Evolutionary conservation across 2,329 filamentous ascomycete species (phyloP).

Genomic region (Clonostachys byssicola): DNA sequence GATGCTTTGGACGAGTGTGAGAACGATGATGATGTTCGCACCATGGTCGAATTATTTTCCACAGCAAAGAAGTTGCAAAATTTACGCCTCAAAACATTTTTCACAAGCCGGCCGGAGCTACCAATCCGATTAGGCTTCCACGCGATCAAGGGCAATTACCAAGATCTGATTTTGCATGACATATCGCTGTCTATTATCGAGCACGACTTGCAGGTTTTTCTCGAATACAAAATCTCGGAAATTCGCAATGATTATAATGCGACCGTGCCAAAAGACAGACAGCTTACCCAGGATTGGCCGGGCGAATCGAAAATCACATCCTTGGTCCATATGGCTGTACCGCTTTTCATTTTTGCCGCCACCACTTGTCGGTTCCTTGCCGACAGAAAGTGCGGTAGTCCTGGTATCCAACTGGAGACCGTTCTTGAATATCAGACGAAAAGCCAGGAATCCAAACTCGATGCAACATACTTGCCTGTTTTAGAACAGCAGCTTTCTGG

Average conservation of each 20-base stretch:
- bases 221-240: constrained; percentile 17
- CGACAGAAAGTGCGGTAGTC: constrained; percentile 4
- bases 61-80: not conserved
- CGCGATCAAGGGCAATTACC: constrained; percentile 17
- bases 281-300: constrained; percentile 5
- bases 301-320: not conserved
- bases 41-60: constrained; percentile 2
- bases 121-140: constrained; percentile 25
- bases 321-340: constrained; percentile 16
- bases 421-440: constrained; percentile 9
- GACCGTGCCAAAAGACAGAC: not conserved
- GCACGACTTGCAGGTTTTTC: constrained; percentile 24
- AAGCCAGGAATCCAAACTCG: constrained; percentile 1
- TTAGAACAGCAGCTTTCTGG: constrained; percentile 3
- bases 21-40: not conserved
- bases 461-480: constrained; percentile 9
- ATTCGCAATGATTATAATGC: constrained; percentile 16
- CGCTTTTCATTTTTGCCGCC: constrained; percentile 23
- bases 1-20: constrained; percentile 2
- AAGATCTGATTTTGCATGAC: constrained; percentile 26
- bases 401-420: constrained; percentile 9
- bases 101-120: constrained; percentile 32
- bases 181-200: constrained; percentile 17
- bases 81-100: constrained; percentile 19
- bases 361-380: constrained; percentile 13